Conservation (phyloP, 2,329 filamentous ascomycete species). For the Pseudogymnoascus sp. region DNA sequence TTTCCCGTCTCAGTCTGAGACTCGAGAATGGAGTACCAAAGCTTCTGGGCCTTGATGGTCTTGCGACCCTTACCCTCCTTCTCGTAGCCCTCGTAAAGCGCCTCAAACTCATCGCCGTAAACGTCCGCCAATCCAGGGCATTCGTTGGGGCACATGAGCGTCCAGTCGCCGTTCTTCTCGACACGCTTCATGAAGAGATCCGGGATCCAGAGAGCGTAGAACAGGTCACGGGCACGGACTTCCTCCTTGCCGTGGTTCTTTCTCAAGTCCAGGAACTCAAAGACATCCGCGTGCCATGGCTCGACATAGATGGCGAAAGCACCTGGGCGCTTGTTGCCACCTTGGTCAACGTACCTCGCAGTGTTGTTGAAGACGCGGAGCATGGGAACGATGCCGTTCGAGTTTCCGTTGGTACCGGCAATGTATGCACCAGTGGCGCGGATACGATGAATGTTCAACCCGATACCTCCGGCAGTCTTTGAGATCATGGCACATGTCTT, state of each 20-base stretch:
- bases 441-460: constrained; percentile 92
- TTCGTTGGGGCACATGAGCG: constrained; percentile 96
- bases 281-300: constrained; percentile 97
- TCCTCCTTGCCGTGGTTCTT: constrained; percentile 99
- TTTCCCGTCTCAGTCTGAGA: constrained; percentile 98
- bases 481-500: constrained; percentile 99
- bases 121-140: constrained; percentile 91
- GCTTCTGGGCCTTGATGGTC: constrained; percentile 95
- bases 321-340: constrained; percentile 97
- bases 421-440: constrained; percentile 98
- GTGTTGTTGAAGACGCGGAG: constrained; percentile 99
- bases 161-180: constrained; percentile 94
- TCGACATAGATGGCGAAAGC: constrained; percentile 98
- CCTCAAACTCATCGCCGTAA: constrained; percentile 96
- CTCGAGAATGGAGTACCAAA: constrained; percentile 98
- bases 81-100: constrained; percentile 90
- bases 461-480: constrained; percentile 97
- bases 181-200: constrained; percentile 99
- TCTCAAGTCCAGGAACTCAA: constrained; percentile 92
- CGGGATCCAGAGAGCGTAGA: constrained; percentile 96
- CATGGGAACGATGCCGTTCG: constrained; percentile 96
- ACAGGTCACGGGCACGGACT: constrained; percentile 90
- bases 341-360: constrained; percentile 95
- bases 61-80: constrained; percentile 77
- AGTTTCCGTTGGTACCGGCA: constrained; percentile 94